Evolutionary conservation across 1,139 yeast species (phyloP), one percentile per base, ranked within the genome.

Genomic region (Taphrina confusa): DNA sequence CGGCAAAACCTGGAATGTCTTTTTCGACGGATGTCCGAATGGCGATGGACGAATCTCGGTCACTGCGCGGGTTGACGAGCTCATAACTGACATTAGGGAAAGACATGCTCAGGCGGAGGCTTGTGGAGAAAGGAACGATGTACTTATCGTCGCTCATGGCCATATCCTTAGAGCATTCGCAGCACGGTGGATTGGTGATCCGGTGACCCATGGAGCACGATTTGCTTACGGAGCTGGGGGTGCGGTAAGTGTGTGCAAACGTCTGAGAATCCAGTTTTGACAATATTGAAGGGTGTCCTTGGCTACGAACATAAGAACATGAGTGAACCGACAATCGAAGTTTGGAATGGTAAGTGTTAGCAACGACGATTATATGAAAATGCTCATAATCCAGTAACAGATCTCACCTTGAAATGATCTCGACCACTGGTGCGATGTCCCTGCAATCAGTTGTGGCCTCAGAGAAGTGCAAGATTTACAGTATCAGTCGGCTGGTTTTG

Each of bases 201-300:
- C 78, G 11, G 76, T 86, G 63, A 72, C 77, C 65, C 75, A 73
- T 56, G 88, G 90, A 71, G 96, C 96, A 1, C 82, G 84, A 65
- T 83, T 89, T 70, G 77, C 91, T 73, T 77, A 91, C 67, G 97
- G 91, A 71, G 96, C 97, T 31, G 97, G 97, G 66, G 97, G 96
- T 52, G 89, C 89, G 33, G 49, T 55, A 88, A 89, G 40, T 25
- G 30, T 8, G 22, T 30, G 23, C 8, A 12, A 20, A 6, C n/a
- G 11, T 4, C 11, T 5, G 12, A 9, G 40, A 36, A 4, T 18
- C 6, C 37, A 30, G 11, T 6, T 2, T n/a, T n/a, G n/a, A 5
- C 6, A 5, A 3, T 14, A 6, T 3, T 5, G 14, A 8, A 47
- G 52, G 96, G 97, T 62, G 96, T 89, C 1, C 77, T 91, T 70